These are phyloP conservation scores for Nidula niveotomentosa DNA, from an alignment of 1,284 basidiomycete genomes.

Conservation along the genomic window DNA sequence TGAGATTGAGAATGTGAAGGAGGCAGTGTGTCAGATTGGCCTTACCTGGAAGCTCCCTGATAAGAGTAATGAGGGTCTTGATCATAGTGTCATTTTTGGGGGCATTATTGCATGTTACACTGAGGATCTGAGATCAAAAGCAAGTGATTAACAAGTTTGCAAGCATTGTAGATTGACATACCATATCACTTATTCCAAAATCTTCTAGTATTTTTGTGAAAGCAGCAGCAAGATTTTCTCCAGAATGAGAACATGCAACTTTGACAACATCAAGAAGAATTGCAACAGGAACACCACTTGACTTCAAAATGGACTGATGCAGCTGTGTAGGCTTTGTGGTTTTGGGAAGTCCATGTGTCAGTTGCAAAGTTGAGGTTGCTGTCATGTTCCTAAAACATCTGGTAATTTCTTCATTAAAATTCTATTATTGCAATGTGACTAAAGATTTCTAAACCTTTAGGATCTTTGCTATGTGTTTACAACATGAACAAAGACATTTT, in stretches of 20 bases:
- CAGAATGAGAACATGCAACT: conserved; percentile 15
- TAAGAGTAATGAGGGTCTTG: not conserved
- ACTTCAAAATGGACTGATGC: conserved; percentile 14
- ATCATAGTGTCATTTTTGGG: conserved; percentile 7
- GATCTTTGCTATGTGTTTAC: conserved; percentile 16
- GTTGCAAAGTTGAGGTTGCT: conserved; percentile 11
- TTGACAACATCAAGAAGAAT: conserved; percentile 21
- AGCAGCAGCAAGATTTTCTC: conserved; percentile 14
- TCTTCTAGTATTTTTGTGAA: conserved; percentile 19
- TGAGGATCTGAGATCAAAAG: conserved; percentile 7
- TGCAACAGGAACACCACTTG: conserved; percentile 9
- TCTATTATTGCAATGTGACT: no score
- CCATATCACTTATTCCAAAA: conserved; percentile 19
- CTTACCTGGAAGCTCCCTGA: conserved; percentile 2
- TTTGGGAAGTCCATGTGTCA: conserved; percentile 9
- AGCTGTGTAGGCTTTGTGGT: conserved; percentile 6
- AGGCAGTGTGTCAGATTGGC: conserved; percentile 6
- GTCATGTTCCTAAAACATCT: conserved; percentile 16
- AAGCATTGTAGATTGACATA: conserved; percentile 3
- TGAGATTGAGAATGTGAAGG: not conserved
- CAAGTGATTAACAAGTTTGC: not conserved
- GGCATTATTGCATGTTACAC: conserved; percentile 10
- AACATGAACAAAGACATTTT: conserved; percentile 15
- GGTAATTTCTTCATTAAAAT: no score
- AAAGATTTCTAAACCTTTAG: conserved; percentile 18